These are phyloP conservation scores for Tausonia pullulans DNA, from an alignment of 1,284 basidiomycete genomes.

Conservation along the genomic window DNA sequence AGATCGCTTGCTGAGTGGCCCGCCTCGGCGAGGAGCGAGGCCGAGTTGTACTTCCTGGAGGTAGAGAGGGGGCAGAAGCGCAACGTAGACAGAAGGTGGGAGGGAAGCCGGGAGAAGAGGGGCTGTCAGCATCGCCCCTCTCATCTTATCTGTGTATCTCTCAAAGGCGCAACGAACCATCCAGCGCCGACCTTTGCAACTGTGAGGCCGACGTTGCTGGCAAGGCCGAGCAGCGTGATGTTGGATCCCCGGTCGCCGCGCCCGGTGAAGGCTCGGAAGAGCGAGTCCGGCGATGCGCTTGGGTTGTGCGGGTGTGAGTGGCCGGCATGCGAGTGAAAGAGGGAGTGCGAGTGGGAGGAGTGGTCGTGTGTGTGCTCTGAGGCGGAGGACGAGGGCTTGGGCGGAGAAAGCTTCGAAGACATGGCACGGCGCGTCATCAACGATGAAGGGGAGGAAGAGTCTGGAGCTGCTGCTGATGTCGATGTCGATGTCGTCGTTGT, in stretches of 20 bases:
- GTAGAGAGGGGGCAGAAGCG: constrained; percentile 5
- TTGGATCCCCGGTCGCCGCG: constrained; percentile 68
- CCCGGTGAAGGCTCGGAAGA: constrained; percentile 43
- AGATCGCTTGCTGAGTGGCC: constrained; percentile 82
- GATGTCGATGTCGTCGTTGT: too few relatives aligned
- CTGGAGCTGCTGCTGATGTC: too few relatives aligned
- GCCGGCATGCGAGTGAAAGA: constrained; percentile 9
- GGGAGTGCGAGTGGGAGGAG: constrained; percentile 2
- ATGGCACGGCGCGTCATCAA: too few relatives aligned
- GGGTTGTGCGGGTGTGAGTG: constrained; percentile 12
- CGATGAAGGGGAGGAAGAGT: too few relatives aligned
- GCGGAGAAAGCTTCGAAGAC: too few relatives aligned
- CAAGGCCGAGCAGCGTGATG: constrained; percentile 78
- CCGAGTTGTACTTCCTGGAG: constrained; percentile 54
- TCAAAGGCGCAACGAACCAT: constrained; percentile 40
- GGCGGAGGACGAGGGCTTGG: too few relatives aligned
- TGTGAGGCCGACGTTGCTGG: constrained; percentile 72
- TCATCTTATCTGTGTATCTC: background rate
- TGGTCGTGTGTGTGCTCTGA: constrained; percentile 5
- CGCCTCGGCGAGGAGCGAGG: constrained; percentile 84
- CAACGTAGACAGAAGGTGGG: background rate
- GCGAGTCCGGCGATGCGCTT: background rate
- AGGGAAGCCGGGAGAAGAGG: background rate
- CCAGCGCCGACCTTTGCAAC: constrained; percentile 73
- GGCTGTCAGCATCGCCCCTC: background rate